These are phyloP conservation scores for Ceratocystiopsis brevicomis DNA, from an alignment of 2,329 filamentous ascomycete genomes.

Conservation along the genomic window DNA sequence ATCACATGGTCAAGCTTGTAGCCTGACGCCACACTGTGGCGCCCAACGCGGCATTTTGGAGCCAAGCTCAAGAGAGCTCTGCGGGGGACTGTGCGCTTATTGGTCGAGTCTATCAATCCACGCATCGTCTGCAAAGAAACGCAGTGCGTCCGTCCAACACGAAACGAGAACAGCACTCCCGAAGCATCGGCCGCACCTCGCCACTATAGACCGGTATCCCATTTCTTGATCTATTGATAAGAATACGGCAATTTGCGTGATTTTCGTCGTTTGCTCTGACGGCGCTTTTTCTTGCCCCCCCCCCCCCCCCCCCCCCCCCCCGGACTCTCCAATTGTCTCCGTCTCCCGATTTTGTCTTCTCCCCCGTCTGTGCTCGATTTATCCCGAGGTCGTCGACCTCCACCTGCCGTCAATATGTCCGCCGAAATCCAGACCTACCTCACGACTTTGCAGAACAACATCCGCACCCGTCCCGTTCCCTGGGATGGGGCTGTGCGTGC, in stretches of 20 bases:
- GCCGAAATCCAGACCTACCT: slow-evolving; percentile 80
- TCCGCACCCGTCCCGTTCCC: slow-evolving; percentile 83
- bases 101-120: slow-evolving; percentile 5
- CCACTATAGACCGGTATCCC: not conserved
- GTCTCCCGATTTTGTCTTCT: not conserved
- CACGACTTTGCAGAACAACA: slow-evolving; percentile 82
- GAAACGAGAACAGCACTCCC: too few relatives aligned
- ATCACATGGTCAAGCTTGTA: not conserved
- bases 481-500: slow-evolving; percentile 94
- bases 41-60: slow-evolving; percentile 9
- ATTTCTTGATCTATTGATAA: not conserved
- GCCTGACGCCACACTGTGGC: slow-evolving; percentile 4
- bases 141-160: too few relatives aligned
- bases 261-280: not conserved
- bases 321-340: too few relatives aligned
- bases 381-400: not conserved
- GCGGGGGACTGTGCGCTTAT: slow-evolving; percentile 5
- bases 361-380: not conserved
- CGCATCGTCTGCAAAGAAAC: not conserved
- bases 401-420: slow-evolving; percentile 41
- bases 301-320: not conserved
- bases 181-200: not conserved
- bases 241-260: not conserved
- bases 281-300: not conserved
- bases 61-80: slow-evolving; percentile 8